Percentiles rank a stretch among this genome's conserved stretches.
These are phyloP conservation scores for Dothideomycetes sp. DNA, from an alignment of 2,329 filamentous ascomycete genomes.

Conservation along the genomic window DNA sequence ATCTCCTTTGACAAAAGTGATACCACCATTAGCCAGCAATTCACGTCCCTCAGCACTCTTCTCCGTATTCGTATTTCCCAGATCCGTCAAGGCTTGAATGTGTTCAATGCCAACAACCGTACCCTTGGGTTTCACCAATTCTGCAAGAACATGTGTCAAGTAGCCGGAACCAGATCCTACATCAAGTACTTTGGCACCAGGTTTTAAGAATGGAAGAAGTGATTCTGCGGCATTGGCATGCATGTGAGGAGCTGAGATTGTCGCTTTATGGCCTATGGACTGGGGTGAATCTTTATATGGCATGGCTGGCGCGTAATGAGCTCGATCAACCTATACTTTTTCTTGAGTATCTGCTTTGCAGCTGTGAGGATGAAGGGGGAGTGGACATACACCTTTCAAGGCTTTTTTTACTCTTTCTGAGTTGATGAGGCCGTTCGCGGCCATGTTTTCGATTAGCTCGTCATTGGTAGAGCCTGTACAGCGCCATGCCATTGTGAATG, in stretches of 20 bases:
- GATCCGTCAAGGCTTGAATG: constrained; percentile 37
- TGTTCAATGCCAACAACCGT: constrained; percentile 42
- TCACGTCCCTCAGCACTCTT: constrained; percentile 38
- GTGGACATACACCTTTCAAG: constrained; percentile 61
- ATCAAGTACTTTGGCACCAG: constrained; percentile 41
- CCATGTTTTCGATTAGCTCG: constrained; percentile 71
- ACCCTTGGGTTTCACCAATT: constrained; percentile 51
- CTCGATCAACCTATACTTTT: constrained; percentile 75
- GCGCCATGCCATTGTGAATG: constrained; percentile 85
- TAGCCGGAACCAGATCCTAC: constrained; percentile 53
- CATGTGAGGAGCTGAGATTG: constrained; percentile 67
- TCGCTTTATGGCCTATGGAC: constrained; percentile 56
- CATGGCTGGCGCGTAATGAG: constrained; percentile 61
- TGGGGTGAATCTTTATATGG: constrained; percentile 71
- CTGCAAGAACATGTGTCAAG: constrained; percentile 77
- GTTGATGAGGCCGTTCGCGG: constrained; percentile 61
- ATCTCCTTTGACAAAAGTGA: constrained; percentile 68
- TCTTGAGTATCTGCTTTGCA: too few relatives aligned
- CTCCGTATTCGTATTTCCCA: constrained; percentile 33
- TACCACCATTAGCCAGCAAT: constrained; percentile 54
- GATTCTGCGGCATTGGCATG: constrained; percentile 57
- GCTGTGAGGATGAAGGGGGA: too few relatives aligned
- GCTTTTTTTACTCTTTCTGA: constrained; percentile 64
- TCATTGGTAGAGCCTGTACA: constrained; percentile 67
- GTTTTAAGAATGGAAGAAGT: constrained; percentile 48